Evolutionary conservation across 257 asterid species (phyloP).

Genomic region (Penstemon davidsonii): DNA sequence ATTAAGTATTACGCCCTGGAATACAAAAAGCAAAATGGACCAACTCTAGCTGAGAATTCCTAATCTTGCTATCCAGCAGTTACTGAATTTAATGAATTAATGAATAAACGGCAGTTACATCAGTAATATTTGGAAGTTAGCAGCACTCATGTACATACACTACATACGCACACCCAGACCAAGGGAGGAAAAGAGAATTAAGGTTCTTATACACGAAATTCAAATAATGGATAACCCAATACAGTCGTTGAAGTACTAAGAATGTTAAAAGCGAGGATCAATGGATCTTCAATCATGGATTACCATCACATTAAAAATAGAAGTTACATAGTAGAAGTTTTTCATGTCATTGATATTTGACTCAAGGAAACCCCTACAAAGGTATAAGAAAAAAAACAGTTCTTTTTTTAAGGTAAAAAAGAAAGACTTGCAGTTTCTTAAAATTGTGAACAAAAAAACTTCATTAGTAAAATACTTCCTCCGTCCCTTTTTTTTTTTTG

Average conservation of each 20-base stretch:
- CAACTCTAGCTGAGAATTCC: too few species aligned
- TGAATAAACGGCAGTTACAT: too few species aligned
- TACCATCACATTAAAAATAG: constrained; percentile 6
- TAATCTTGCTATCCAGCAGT: too few species aligned
- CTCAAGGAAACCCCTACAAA: constrained; percentile 12
- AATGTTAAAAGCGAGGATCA: constrained; percentile 3
- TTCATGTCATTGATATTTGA: background rate
- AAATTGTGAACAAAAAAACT: background rate
- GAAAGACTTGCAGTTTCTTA: constrained; percentile 2
- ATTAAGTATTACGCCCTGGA: too few species aligned
- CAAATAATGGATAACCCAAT: constrained; percentile 8
- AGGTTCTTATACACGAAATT: background rate
- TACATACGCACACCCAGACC: too few species aligned
- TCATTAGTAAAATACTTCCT: too few species aligned
- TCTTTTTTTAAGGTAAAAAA: constrained; percentile 1
- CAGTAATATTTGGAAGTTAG: too few species aligned
- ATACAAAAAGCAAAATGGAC: too few species aligned
- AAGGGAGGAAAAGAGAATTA: background rate
- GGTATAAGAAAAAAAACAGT: background rate
- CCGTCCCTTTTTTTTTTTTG: too few species aligned
- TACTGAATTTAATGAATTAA: too few species aligned
- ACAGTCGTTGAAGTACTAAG: background rate
- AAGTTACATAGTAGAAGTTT: background rate
- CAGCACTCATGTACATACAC: too few species aligned
- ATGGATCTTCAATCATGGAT: constrained; percentile 2